Conservation (phyloP, 2,329 filamentous ascomycete genomes). For the Ceratocystis alfenasii region DNA sequence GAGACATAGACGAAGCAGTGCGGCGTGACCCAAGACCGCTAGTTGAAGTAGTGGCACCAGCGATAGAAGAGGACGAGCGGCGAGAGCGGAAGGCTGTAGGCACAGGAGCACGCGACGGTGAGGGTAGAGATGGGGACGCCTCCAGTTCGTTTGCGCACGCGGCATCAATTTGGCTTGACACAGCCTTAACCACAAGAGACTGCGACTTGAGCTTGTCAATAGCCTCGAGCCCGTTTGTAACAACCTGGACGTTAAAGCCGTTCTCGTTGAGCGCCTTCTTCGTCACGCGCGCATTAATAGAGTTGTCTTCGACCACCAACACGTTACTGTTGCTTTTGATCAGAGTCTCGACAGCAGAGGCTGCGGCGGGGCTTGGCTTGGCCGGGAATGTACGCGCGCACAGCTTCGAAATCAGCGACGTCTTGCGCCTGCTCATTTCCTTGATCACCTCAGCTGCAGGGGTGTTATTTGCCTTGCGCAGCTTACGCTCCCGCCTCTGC, state of each 20-base stretch:
- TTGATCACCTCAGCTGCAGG: not conserved
- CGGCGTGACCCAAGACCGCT: not conserved
- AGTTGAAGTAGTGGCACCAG: constrained; percentile 15
- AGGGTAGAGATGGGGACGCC: not conserved
- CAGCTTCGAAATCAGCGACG: constrained; percentile 1
- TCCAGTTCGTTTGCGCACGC: not conserved
- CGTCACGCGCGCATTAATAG: constrained; percentile 48
- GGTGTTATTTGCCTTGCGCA: constrained; percentile 1
- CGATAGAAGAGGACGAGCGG: constrained; percentile 16
- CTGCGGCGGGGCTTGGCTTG: not conserved
- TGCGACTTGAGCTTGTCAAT: constrained; percentile 35
- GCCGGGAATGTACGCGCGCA: not conserved
- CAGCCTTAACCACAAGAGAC: constrained; percentile 10
- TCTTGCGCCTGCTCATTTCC: not conserved
- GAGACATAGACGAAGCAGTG: constrained; percentile 10
- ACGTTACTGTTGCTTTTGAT: constrained; percentile 30
- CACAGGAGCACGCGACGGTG: not conserved
- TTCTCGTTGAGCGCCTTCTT: constrained; percentile 39
- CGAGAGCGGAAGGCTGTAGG: constrained; percentile 17
- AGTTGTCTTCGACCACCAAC: constrained; percentile 49
- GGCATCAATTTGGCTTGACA: not conserved
- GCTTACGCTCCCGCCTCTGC: not conserved
- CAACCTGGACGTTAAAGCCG: constrained; percentile 41
- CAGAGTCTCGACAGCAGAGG: constrained; percentile 10
- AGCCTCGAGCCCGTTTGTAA: constrained; percentile 46